These are phyloP conservation scores for Yarrowia sp. DNA, from an alignment of 805 yeast genomes.

Conservation along the genomic window DNA sequence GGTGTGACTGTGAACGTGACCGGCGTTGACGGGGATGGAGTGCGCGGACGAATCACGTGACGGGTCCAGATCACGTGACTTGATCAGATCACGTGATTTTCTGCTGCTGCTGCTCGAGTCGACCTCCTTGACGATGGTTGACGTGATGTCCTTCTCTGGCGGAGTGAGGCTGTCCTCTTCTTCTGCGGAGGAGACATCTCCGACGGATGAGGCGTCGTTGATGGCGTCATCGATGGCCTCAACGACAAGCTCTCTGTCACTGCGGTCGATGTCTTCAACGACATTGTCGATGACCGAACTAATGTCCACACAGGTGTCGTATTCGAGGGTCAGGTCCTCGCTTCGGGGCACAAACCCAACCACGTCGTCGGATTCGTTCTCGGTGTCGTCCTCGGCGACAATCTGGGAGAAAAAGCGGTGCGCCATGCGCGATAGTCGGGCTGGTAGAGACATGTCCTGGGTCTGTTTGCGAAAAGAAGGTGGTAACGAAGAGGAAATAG, in stretches of 20 bases:
- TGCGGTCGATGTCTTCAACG: no score
- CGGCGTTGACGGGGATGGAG: neutral
- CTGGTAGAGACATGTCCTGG: slow-evolving; percentile 5
- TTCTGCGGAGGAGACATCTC: no score
- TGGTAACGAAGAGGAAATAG: no score
- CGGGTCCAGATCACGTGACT: neutral
- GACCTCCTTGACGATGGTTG: no score
- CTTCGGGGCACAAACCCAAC: neutral
- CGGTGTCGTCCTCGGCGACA: neutral
- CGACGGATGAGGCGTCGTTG: no score
- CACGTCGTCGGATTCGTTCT: neutral
- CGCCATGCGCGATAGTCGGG: slow-evolving; percentile 16
- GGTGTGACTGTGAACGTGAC: neutral
- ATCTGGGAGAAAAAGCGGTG: slow-evolving; percentile 12
- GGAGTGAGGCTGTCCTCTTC: no score
- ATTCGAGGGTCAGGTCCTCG: slow-evolving; percentile 1
- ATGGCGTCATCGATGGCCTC: no score
- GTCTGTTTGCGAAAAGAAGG: no score
- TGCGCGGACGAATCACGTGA: neutral
- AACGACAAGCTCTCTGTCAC: no score
- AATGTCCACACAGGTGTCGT: slow-evolving; percentile 16
- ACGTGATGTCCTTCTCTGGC: no score
- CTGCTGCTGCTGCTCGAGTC: no score
- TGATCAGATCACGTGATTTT: neutral
- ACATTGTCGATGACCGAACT: no score